Evolutionary conservation across 306 rosid genomes (phyloP).

Genomic region (Cicer chorassanicum): DNA sequence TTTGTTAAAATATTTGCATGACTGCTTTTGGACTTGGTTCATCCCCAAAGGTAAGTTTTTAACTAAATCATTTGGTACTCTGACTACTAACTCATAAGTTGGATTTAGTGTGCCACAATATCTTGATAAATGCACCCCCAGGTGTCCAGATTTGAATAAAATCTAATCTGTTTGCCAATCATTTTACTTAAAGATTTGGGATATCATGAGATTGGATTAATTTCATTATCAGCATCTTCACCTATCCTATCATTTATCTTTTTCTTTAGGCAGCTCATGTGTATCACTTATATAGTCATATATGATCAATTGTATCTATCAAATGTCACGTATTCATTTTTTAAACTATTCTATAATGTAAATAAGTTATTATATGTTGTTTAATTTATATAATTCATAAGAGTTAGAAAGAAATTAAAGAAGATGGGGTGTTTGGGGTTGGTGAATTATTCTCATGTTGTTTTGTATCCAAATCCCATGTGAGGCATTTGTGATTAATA

Average conservation of each 20-base stretch:
- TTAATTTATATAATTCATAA: constrained; percentile 1
- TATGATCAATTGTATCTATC: background rate
- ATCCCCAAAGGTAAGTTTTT: constrained; percentile 8
- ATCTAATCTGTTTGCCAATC: constrained; percentile 47
- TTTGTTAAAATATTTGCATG: too few species aligned
- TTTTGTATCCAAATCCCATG: constrained; percentile 61
- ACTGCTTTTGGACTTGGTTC: constrained; percentile 6
- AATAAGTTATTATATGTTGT: constrained; percentile 1
- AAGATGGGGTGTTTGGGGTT: constrained; percentile 49
- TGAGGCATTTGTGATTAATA: constrained; percentile 52
- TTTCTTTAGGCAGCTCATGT: constrained; percentile 44
- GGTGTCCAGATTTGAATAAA: constrained; percentile 45
- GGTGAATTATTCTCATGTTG: constrained; percentile 59
- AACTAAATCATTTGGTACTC: constrained; percentile 11
- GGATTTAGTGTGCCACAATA: constrained; percentile 42
- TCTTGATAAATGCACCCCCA: constrained; percentile 28
- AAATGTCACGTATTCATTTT: background rate
- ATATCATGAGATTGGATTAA: constrained; percentile 5
- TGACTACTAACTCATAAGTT: constrained; percentile 31
- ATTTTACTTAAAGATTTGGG: constrained; percentile 40
- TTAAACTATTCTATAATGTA: background rate
- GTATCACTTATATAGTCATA: constrained; percentile 24
- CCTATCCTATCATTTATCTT: constrained; percentile 32
- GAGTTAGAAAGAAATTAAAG: constrained; percentile 39
- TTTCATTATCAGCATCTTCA: constrained; percentile 24